Conservation (phyloP, 2,329 filamentous ascomycete species). For the Magnaporthiopsis incrustans region DNA sequence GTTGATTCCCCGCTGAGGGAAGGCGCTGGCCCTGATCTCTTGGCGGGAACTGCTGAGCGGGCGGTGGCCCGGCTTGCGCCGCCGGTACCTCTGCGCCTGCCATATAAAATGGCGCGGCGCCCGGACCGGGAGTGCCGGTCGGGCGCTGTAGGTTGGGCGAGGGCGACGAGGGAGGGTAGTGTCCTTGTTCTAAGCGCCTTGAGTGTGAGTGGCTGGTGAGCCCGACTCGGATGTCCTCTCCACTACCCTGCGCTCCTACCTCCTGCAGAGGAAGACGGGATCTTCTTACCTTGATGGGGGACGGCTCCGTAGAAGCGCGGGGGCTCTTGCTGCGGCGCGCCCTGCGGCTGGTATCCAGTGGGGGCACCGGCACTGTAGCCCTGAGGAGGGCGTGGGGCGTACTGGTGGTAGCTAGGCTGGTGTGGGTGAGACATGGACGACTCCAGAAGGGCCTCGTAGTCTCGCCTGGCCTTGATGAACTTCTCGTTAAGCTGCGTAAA, state of each 20-base stretch:
- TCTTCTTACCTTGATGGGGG: conserved; percentile 34
- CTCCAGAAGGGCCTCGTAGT: conserved; percentile 94
- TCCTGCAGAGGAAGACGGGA: no score
- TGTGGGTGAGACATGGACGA: conserved; percentile 94
- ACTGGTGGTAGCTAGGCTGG: conserved; percentile 68
- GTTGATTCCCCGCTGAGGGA: conserved; percentile 36
- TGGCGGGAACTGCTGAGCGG: conserved; percentile 42
- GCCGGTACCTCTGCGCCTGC: conserved; percentile 46
- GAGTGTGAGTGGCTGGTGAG: conserved; percentile 13
- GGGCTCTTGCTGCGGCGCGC: conserved; percentile 48
- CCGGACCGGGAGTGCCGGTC: conserved; percentile 42
- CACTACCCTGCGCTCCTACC: neutral
- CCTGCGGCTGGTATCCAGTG: conserved; percentile 32
- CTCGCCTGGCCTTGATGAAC: conserved; percentile 95
- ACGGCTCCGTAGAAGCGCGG: conserved; percentile 57
- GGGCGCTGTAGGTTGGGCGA: conserved; percentile 48
- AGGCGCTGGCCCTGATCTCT: conserved; percentile 43
- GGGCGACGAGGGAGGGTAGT: conserved; percentile 41
- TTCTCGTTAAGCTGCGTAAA: conserved; percentile 98
- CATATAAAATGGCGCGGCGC: conserved; percentile 54
- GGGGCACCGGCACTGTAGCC: conserved; percentile 31
- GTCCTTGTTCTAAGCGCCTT: conserved; percentile 27
- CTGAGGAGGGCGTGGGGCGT: conserved; percentile 40
- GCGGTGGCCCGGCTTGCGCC: conserved; percentile 24
- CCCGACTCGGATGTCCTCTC: neutral